Conservation (phyloP, 2,329 filamentous ascomycete species). For the Talaromyces sp. region DNA sequence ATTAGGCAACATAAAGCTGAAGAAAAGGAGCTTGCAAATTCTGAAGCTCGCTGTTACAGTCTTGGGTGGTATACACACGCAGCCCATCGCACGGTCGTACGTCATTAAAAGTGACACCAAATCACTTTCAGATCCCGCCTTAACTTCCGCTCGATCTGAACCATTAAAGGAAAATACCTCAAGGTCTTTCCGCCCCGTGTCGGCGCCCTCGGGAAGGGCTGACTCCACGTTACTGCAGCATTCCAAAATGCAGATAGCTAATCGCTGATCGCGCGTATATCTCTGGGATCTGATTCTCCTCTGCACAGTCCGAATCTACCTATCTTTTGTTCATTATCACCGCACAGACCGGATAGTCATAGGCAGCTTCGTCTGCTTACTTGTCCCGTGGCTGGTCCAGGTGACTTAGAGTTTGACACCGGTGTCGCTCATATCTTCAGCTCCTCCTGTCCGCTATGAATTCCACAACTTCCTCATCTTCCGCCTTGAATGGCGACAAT, state of each 20-base stretch:
- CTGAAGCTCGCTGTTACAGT: conserved; percentile 3
- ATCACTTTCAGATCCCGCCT: conserved; percentile 2
- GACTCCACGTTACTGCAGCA: conserved; percentile 37
- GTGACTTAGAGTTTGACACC: conserved; percentile 37
- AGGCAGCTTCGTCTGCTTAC: conserved; percentile 23
- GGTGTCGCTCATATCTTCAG: conserved; percentile 29
- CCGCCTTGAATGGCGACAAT: conserved; percentile 36
- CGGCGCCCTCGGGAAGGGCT: conserved; percentile 41
- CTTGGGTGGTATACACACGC: conserved; percentile 8
- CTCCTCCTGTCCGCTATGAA: conserved; percentile 35
- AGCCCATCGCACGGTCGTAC: conserved; percentile 12
- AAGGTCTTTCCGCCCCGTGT: conserved; percentile 20
- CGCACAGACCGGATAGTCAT: conserved; percentile 17
- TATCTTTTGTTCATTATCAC: conserved; percentile 19
- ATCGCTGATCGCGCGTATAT: conserved; percentile 32
- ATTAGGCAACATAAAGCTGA: background rate
- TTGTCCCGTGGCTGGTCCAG: conserved; percentile 37
- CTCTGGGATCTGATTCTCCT: conserved; percentile 39
- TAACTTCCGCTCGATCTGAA: background rate
- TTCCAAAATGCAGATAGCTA: conserved; percentile 46
- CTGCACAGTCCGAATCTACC: conserved; percentile 23
- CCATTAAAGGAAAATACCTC: conserved; percentile 3
- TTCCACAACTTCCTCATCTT: conserved; percentile 34
- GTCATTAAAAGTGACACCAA: conserved; percentile 12
- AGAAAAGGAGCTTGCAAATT: background rate